Evolutionary conservation across 441 rosid species (phyloP).

Genomic region (Hura crepitans): DNA sequence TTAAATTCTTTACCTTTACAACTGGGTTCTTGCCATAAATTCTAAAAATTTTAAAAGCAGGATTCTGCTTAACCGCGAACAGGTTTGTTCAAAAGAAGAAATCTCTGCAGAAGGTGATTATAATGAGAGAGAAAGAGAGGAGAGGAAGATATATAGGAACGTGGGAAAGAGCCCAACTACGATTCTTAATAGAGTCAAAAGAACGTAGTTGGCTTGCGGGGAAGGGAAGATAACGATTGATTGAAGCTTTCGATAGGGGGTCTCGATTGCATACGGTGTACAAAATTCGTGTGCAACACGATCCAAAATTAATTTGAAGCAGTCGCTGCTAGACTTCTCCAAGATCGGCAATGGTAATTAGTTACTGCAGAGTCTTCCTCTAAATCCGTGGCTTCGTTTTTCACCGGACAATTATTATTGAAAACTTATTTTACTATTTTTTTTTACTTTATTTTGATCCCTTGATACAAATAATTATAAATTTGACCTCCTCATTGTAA

Average conservation of each 20-base stretch:
- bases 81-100: background rate
- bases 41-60: no score
- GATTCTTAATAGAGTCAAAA: conserved; percentile 12
- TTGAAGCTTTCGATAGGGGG: background rate
- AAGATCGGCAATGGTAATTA: no score
- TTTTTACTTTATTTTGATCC: no score
- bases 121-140: background rate
- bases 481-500: no score
- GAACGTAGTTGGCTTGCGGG: conserved; percentile 4
- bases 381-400: no score
- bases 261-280: background rate
- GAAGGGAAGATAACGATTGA: conserved; percentile 8
- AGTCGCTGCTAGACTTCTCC: background rate
- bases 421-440: no score
- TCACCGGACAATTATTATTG: no score
- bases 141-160: background rate
- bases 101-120: background rate
- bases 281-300: background rate
- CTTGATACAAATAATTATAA: no score
- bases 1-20: no score
- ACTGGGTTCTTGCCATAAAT: no score
- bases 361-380: no score
- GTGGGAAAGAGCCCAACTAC: background rate
- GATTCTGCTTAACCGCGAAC: background rate
- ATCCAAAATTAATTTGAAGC: background rate